phyloP scores from a whole-genome alignment of 2,329 filamentous ascomycete species.

The Sporothrix humicola region DNA sequence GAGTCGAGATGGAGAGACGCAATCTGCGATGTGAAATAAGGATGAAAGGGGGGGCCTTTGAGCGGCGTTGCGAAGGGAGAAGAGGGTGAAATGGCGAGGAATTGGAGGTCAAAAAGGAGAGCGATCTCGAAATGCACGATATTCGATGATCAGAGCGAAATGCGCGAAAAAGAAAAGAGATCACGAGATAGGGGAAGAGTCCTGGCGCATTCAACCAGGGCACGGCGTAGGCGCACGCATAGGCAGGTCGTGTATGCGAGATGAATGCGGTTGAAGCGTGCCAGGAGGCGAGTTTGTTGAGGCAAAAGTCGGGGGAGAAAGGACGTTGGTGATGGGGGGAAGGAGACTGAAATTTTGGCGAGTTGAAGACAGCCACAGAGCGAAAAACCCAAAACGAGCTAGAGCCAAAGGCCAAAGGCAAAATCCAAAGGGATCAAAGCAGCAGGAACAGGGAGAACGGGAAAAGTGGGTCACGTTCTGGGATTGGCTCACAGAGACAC shows the following conservation, averaged over 20 bases:
- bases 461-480: conserved; percentile 20
- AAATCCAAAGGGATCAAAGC: conserved; percentile 22
- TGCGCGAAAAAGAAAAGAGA: conserved; percentile 15
- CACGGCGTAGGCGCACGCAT: conserved; percentile 25
- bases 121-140: conserved; percentile 22
- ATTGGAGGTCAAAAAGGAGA: conserved; percentile 42
- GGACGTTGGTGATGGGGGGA: conserved; percentile 24
- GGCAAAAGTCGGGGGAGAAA: conserved; percentile 29
- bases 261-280: conserved; percentile 3
- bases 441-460: conserved; percentile 20
- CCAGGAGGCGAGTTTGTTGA: conserved; percentile 29
- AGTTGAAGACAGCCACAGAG: conserved; percentile 29
- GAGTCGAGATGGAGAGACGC: neutral
- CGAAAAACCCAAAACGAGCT: conserved; percentile 23
- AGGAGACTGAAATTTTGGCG: conserved; percentile 36
- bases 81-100: conserved; percentile 37
- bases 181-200: conserved; percentile 7
- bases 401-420: conserved; percentile 33
- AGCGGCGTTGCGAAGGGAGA: conserved; percentile 36
- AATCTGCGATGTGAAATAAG: neutral
- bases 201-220: conserved; percentile 38
- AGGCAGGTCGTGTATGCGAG: conserved; percentile 15
- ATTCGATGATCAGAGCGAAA: conserved; percentile 32
- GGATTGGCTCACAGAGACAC: conserved; percentile 29
- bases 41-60: conserved; percentile 10